A percentile compares a stretch with the other conserved stretches of the same genome.
Evolutionary conservation across 2,329 filamentous ascomycete genomes (phyloP).

Genomic region (Arthrobotrys megalospora): DNA sequence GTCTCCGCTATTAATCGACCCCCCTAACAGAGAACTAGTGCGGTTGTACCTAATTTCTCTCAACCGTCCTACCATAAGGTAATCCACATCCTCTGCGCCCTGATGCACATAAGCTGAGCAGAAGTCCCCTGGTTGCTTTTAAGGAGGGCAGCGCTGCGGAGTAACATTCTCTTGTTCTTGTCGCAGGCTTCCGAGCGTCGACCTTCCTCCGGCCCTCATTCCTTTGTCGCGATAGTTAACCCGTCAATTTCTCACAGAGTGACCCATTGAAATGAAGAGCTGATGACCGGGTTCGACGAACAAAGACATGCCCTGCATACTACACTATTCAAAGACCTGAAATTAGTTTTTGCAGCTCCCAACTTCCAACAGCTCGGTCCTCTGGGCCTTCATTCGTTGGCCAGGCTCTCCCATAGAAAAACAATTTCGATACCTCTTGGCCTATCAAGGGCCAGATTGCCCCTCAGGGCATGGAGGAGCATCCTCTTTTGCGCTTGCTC

Average conservation of each 20-base stretch:
- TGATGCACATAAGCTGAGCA: conserved; percentile 56
- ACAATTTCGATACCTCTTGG: conserved; percentile 47
- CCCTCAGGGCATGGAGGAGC: conserved; percentile 41
- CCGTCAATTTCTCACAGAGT: neutral
- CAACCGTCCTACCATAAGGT: conserved; percentile 37
- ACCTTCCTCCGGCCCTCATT: conserved; percentile 30
- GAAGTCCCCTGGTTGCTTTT: conserved; percentile 48
- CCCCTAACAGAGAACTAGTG: conserved; percentile 59
- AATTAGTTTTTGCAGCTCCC: conserved; percentile 31
- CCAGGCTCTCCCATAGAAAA: conserved; percentile 18
- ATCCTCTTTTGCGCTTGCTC: conserved; percentile 40
- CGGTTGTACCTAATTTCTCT: conserved; percentile 59
- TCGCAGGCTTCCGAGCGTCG: conserved; percentile 40
- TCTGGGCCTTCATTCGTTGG: conserved; percentile 53
- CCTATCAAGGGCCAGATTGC: conserved; percentile 54
- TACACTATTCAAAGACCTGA: conserved; percentile 29
- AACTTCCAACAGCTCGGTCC: conserved; percentile 40
- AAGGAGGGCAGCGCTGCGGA: conserved; percentile 40
- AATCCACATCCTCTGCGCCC: conserved; percentile 28
- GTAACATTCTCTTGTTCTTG: conserved; percentile 53
- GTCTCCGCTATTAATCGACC: conserved; percentile 60
- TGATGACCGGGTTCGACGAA: conserved; percentile 42
- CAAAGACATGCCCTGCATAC: conserved; percentile 34
- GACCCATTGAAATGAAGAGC: conserved; percentile 38
- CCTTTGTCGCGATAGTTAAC: conserved; percentile 17